Evolutionary conservation across 768 basidiomycete species (phyloP).

Genomic region (Fomitopsis pulvina): DNA sequence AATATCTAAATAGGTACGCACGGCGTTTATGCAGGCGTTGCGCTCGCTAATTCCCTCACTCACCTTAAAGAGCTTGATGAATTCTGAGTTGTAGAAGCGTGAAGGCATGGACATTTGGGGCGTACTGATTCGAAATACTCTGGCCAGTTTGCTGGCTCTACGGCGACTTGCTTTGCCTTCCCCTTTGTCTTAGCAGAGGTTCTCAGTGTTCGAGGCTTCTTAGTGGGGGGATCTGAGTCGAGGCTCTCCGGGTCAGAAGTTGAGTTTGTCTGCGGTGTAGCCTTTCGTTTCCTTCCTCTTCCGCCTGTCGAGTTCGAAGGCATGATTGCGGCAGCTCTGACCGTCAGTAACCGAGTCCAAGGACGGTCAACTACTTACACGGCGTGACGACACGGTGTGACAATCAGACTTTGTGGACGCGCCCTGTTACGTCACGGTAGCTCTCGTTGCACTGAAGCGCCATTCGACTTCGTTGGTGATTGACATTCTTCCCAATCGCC

Average conservation of each 20-base stretch:
- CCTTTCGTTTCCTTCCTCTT: not conserved
- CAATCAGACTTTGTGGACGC: too few species aligned
- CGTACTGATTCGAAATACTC: slow-evolving; percentile 21
- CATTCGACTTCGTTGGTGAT: too few species aligned
- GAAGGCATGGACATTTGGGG: not conserved
- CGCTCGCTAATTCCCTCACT: slow-evolving; percentile 1
- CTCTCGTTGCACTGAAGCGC: too few species aligned
- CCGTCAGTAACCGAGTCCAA: not conserved
- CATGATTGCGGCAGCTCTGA: not conserved
- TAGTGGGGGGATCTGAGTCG: slow-evolving; percentile 3
- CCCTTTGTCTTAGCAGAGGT: not conserved
- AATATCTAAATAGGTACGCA: slow-evolving; percentile 30
- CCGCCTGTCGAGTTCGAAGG: not conserved
- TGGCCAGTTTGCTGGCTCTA: slow-evolving; percentile 15
- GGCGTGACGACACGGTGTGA: not conserved
- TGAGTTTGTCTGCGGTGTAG: not conserved
- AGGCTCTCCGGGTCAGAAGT: not conserved
- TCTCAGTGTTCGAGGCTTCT: slow-evolving; percentile 10
- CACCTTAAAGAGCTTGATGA: slow-evolving; percentile 52
- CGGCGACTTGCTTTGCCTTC: slow-evolving; percentile 1
- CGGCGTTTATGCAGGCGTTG: not conserved
- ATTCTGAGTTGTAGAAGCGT: not conserved
- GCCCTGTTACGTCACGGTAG: too few species aligned
- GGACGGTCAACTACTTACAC: not conserved
- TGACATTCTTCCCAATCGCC: not conserved